Evolutionary conservation across 2,329 filamentous ascomycete species (phyloP).

Genomic region (Mycosphaerella sp.): DNA sequence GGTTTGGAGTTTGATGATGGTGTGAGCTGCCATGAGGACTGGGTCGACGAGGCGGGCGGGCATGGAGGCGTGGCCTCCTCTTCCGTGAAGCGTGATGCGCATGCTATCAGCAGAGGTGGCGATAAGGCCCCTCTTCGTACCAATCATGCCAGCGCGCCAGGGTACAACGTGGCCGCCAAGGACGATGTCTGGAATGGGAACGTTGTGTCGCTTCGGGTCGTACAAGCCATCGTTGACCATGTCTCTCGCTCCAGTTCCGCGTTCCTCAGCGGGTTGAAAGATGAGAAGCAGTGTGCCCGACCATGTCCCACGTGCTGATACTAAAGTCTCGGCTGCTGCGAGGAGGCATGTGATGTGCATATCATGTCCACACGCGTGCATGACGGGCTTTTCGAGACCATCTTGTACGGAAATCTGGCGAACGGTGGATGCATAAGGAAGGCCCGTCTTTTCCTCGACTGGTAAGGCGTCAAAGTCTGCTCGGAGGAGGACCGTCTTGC

Average conservation of each 20-base stretch:
- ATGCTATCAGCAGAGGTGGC: slow-evolving; percentile 39
- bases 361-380: slow-evolving; percentile 65
- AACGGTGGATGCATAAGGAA: slow-evolving; percentile 50
- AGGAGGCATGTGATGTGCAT: slow-evolving; percentile 57
- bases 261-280: slow-evolving; percentile 64
- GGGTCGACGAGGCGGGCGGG: slow-evolving; percentile 54
- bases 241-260: slow-evolving; percentile 54
- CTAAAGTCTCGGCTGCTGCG: slow-evolving; percentile 49
- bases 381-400: slow-evolving; percentile 49
- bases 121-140: slow-evolving; percentile 39
- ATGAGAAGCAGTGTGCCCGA: slow-evolving; percentile 56
- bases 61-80: slow-evolving; percentile 53
- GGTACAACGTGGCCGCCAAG: slow-evolving; percentile 54
- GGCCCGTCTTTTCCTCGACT: slow-evolving; percentile 49
- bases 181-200: slow-evolving; percentile 51
- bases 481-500: slow-evolving; percentile 51
- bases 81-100: slow-evolving; percentile 50
- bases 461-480: slow-evolving; percentile 59
- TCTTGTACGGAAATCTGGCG: slow-evolving; percentile 40
- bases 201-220: slow-evolving; percentile 34
- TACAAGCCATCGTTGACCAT: slow-evolving; percentile 58
- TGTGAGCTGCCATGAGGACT: slow-evolving; percentile 51
- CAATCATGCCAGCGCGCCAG: slow-evolving; percentile 36
- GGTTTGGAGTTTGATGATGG: slow-evolving; percentile 53
- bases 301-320: slow-evolving; percentile 46